phyloP scores from a whole-genome alignment of 1,284 basidiomycete genomes.

The Irpex sp. region DNA sequence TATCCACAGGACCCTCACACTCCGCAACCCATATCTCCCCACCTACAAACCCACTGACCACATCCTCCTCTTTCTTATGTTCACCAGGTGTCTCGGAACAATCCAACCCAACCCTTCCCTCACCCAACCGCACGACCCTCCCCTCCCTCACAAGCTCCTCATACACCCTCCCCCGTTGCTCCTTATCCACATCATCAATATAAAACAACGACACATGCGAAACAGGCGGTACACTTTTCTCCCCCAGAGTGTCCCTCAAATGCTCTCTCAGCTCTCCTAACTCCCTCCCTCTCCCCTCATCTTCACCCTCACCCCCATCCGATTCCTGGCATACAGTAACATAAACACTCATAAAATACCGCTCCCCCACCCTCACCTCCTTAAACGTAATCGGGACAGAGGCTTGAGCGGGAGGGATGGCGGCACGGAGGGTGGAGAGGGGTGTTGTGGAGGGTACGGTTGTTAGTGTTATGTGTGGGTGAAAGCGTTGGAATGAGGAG shows the following conservation, averaged over 20 bases:
- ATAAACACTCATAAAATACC: constrained; percentile 72
- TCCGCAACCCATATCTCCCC: constrained; percentile 58
- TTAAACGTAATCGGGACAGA: constrained; percentile 44
- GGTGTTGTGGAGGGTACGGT: constrained; percentile 37
- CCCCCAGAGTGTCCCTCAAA: constrained; percentile 40
- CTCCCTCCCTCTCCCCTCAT: no score
- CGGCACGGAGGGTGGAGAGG: constrained; percentile 32
- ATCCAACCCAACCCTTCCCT: constrained; percentile 28
- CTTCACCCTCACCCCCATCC: constrained; percentile 18
- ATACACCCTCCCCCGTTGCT: constrained; percentile 30
- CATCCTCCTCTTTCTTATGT: constrained; percentile 16
- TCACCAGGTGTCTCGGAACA: constrained; percentile 22
- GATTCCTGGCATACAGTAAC: constrained; percentile 42
- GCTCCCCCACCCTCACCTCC: constrained; percentile 49
- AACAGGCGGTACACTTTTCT: constrained; percentile 45
- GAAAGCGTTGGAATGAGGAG: constrained; percentile 53
- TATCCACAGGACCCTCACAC: constrained; percentile 61
- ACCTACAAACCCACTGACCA: constrained; percentile 43
- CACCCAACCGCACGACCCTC: constrained; percentile 26
- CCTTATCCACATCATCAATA: constrained; percentile 55
- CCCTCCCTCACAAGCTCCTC: constrained; percentile 35
- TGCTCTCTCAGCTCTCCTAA: constrained; percentile 46
- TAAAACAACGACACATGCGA: constrained; percentile 74
- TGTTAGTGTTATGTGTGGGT: constrained; percentile 70
- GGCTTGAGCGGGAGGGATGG: constrained; percentile 34